Evolutionary conservation across 306 rosid species (phyloP), one percentile per base, ranked within the genome.

Genomic region (Dalbergia oliveri): DNA sequence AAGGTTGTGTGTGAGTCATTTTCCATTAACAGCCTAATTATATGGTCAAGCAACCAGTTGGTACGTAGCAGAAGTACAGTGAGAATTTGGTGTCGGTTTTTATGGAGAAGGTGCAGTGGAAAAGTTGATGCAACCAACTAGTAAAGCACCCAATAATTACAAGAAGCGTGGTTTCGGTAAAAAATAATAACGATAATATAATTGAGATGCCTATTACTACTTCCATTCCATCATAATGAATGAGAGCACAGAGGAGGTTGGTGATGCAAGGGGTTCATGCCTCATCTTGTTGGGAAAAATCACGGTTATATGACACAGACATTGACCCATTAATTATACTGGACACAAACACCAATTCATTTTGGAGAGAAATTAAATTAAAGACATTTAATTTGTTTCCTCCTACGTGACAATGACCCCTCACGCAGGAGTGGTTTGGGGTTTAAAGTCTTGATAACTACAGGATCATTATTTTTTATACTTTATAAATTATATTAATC

Each of bases 251-350:
- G 35, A 21, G 65, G 7, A 59, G 14, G 15, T 59, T 59, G 14
- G 14, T 3, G 37, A 11, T 59, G 65, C 56, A 50, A 50, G 56
- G 15, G n/a, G 65, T 60, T 1, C 14, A 21, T 60, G 66, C 37
- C 39, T 19, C 8, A 23, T 11, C 15, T 60, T 23, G 66, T 26
- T 60, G 14, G 66, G 41, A 4, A 60, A 60, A 5, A 23, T 5
- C n/a, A 60, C 16, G 64, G 64, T 59, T 60, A 5, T 26, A 26
- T 60, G 66, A 26, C 66, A 60, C 21, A 11, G n/a, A 60, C 66
- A 60, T 2, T 14, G 31, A 26, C 31, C 31, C 31, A 26, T 26
- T 26, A 26, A 26, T 26, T 1, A 26, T 26, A 26, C 31, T 26
- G 31, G 3, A 26, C 31, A 26, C 31, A 26, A 26, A 2, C 31